Evolutionary conservation across 73 alveolate species (phyloP), one percentile per base, ranked within the genome.

Genomic region (Durusdinium trenchii): DNA sequence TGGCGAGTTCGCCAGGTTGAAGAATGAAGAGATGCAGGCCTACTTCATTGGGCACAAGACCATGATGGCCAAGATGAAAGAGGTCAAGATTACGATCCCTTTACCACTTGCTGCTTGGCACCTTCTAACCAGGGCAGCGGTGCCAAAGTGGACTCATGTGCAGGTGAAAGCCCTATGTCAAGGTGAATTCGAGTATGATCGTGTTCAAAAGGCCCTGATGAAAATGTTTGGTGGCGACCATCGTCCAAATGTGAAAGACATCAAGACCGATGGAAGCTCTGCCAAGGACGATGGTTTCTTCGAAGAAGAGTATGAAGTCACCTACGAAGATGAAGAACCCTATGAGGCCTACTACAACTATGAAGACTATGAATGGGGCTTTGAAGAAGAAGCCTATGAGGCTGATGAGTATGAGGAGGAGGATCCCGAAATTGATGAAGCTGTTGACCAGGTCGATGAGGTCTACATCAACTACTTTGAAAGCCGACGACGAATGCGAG

Each of bases 381-480:
- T 47, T n/a, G 85, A 73, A 50, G 85, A 73, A 26, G 85, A 73
- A 28, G 85, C 26, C 40, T 32, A 73, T 1, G 18, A 10, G 40
- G 35, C 10, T 20, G 81, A 28, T 52, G 69, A 23, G 32, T 57
- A 23, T 23, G 69, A 57, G 12, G 36, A 79, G 5, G 67, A 20
- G 67, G 90, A 79, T 57, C 64, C 45, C 46, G 45, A 45, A 10
- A 51, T 20, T 51, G 84, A 71, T 1, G 45, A 30, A 43, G 84
- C 84, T 26, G 48, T 14, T 26, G 38, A 35, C 84, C 64, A 42
- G 62, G 94, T 85, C 61, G 94, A 85, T 23, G 94, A 85, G 40
- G 94, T 79, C 76, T 36, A 85, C 79, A 52, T 85, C 43, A 85
- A 85, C 94, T 85, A 85, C 94, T 40, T n/a, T 3, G 94, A 85